Evolutionary conservation across 2,329 filamentous ascomycete genomes (phyloP), one percentile per base, ranked within the genome.

Genomic region (Ciborinia camelliae): DNA sequence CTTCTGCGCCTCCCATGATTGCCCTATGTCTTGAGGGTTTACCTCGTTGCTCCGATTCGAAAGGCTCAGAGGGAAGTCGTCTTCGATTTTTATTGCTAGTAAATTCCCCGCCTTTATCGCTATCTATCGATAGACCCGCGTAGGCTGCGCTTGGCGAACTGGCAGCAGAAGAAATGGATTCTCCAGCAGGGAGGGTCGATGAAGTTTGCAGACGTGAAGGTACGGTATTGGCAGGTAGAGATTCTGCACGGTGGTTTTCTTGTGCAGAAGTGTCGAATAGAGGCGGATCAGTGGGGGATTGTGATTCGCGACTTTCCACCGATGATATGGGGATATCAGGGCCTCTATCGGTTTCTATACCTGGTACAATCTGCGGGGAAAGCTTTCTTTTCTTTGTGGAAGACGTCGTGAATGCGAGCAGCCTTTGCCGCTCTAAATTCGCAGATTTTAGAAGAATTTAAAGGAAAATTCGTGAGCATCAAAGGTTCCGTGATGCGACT

Each of bases 341-440:
- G 53, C 70, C 69, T 66, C 62, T 69, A 62, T 70, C 66, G 35
- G 68, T 61, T 52, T 68, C 59, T 53, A 70, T 69, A 63, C 45
- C 67, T 66, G 66, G 64, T 61, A 64, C 66, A 61, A 68, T 68
- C 65, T 71, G 69, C 60, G 73, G 70, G 68, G 84, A 86, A 72
- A 88, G 83, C 83, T 85, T 88, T 82, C 86, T 83, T 86, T 88
- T 89, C 85, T 88, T 89, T 83, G 80, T 82, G 81, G 85, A 88
- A 86, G 86, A 88, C 86, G 86, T 89, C 78, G 83, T 89, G 86
- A 84, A 81, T 77, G 82, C 79, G 86, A 88, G 86, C 86, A 87
- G 85, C 86, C 76, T 76, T 51, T 74, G 73, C 73, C 73, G 74
- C 73, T 74, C 73, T 71, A 65, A 26, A 64, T 55, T 64, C 47